A percentile compares a stretch with the other conserved stretches of the same genome.
These are phyloP conservation scores for Takakia lepidozioides DNA, from an alignment of 225 moss, liverwort and hornwort species.

Conservation along the genomic window DNA sequence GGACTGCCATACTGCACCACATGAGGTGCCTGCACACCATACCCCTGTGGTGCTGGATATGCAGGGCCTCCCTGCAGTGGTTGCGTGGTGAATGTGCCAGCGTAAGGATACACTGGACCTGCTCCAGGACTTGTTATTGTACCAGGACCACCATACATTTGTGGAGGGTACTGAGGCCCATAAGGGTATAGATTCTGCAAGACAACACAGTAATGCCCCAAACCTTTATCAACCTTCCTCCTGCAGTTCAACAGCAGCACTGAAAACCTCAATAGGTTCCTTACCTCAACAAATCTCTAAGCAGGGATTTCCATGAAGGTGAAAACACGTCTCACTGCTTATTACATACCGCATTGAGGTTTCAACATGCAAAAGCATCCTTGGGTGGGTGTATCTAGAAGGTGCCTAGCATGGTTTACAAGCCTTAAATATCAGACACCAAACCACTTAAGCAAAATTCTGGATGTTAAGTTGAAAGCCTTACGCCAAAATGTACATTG, in stretches of 20 bases:
- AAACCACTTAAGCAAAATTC: too few relatives aligned
- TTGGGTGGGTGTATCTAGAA: too few relatives aligned
- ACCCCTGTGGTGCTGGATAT: constrained; percentile 80
- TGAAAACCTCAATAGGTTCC: too few relatives aligned
- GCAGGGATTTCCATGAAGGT: too few relatives aligned
- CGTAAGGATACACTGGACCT: constrained; percentile 80
- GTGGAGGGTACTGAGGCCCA: constrained; percentile 78
- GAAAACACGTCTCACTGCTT: too few relatives aligned
- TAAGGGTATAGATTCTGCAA: constrained; percentile 91
- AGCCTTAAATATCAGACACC: constrained; percentile 4
- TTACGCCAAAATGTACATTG: too few relatives aligned
- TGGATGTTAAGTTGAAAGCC: constrained; percentile 15
- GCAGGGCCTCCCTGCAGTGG: constrained; percentile 87
- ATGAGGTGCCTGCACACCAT: constrained; percentile 74
- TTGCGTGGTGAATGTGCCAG: constrained; percentile 78
- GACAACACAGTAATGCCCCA: constrained; percentile 2
- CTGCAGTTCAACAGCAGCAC: too few relatives aligned
- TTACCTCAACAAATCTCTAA: too few relatives aligned
- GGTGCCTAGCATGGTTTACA: constrained; percentile 5
- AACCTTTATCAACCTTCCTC: too few relatives aligned
- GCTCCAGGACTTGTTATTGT: constrained; percentile 75
- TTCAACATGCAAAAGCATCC: too few relatives aligned
- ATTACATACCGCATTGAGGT: too few relatives aligned
- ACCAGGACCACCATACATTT: constrained; percentile 84
- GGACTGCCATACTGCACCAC: constrained; percentile 75